phyloP scores from a whole-genome alignment of 2,329 filamentous ascomycete genomes.

The Penicillium oxalicum region DNA sequence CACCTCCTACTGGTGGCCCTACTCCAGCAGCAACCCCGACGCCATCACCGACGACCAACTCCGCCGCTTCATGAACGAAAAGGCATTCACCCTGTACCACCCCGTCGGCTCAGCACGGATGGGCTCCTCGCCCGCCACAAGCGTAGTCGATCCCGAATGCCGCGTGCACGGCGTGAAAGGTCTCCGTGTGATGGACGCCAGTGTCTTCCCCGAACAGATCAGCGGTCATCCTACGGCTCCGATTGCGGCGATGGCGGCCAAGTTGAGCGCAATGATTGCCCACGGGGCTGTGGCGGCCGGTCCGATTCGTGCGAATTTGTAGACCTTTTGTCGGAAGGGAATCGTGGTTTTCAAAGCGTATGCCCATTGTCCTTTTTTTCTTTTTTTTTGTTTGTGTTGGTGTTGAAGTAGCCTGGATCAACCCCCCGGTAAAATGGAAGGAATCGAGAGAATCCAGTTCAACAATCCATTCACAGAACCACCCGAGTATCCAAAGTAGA shows the following conservation, averaged over 20 bases:
- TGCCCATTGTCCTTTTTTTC: no score
- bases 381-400: no score
- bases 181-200: conserved; percentile 18
- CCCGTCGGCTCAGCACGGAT: conserved; percentile 18
- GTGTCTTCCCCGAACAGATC: conserved; percentile 20
- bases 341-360: no score
- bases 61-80: conserved; percentile 15
- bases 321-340: not conserved
- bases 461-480: no score
- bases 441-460: no score
- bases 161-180: conserved; percentile 16
- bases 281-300: not conserved
- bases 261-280: conserved; percentile 15
- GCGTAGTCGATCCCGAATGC: conserved; percentile 18
- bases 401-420: no score
- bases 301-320: conserved; percentile 1
- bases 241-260: conserved; percentile 17
- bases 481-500: no score
- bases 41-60: conserved; percentile 16
- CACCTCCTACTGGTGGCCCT: conserved; percentile 17
- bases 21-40: conserved; percentile 17
- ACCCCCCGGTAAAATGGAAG: no score
- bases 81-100: conserved; percentile 19
- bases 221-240: conserved; percentile 18
- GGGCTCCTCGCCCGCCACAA: conserved; percentile 9